phyloP scores from a whole-genome alignment of 352 stramenopile species.

The Globisporangium perplexum region DNA sequence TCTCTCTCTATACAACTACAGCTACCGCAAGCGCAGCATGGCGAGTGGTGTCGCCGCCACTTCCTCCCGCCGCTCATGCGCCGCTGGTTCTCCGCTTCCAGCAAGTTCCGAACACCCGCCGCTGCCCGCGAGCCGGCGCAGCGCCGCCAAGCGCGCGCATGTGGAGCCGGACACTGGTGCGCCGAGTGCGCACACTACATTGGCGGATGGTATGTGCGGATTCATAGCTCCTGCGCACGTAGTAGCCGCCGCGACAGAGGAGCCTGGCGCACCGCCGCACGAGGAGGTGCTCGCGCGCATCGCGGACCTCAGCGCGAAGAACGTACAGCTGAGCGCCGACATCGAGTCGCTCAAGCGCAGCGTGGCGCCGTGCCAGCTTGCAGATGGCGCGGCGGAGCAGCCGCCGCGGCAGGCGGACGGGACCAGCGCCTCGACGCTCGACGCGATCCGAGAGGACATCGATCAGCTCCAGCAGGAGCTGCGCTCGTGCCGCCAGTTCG shows the following conservation, averaged over 20 bases:
- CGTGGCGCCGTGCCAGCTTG: slow-evolving; percentile 25
- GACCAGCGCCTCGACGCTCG: too few relatives aligned
- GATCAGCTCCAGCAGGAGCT: slow-evolving; percentile 22
- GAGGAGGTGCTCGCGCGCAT: slow-evolving; percentile 21
- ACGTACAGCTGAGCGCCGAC: slow-evolving; percentile 31
- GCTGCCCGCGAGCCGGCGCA: background rate
- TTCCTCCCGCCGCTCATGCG: too few relatives aligned
- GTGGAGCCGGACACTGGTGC: background rate
- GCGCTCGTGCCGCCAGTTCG: slow-evolving; percentile 12
- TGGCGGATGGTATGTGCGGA: background rate
- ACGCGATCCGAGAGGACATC: slow-evolving; percentile 18
- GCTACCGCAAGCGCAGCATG: too few relatives aligned
- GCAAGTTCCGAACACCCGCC: too few relatives aligned
- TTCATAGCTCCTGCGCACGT: background rate
- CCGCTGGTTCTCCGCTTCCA: too few relatives aligned
- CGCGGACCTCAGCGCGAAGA: slow-evolving; percentile 20
- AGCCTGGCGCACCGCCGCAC: slow-evolving; percentile 1
- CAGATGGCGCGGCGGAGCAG: slow-evolving; percentile 26
- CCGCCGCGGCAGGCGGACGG: slow-evolving; percentile 33
- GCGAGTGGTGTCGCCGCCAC: too few relatives aligned
- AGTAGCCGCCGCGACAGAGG: background rate
- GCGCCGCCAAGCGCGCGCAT: background rate
- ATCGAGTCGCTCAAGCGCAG: slow-evolving; percentile 33
- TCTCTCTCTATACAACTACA: too few relatives aligned
- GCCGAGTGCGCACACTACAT: background rate